Evolutionary conservation across 163 green algal species (phyloP).

Genomic region (Scenedesmus sp.): DNA sequence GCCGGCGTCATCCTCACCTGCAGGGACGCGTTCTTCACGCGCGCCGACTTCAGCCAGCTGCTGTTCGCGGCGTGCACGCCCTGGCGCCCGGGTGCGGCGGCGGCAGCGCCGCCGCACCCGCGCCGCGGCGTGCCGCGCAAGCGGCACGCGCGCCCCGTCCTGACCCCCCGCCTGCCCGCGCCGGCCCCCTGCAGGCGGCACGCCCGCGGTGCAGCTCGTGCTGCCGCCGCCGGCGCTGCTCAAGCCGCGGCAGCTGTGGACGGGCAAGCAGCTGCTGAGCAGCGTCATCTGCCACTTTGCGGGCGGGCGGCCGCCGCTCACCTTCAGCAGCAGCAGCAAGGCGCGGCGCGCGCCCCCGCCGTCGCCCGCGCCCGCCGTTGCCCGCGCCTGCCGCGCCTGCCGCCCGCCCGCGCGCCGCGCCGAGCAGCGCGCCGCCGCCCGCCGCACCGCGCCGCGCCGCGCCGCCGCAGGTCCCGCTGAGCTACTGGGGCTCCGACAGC

Average conservation of each 20-base stretch:
- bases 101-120: not conserved
- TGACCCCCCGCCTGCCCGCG: no score
- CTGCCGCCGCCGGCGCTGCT: constrained; percentile 81
- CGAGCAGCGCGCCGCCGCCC: no score
- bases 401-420: no score
- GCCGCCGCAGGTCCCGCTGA: constrained; percentile 56
- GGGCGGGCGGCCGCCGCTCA: constrained; percentile 81
- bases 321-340: constrained; percentile 77
- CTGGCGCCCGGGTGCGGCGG: constrained; percentile 42
- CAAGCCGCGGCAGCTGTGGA: constrained; percentile 92
- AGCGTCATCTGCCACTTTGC: constrained; percentile 81
- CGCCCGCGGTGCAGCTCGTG: constrained; percentile 34
- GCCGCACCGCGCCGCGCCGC: no score
- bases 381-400: no score
- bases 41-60: constrained; percentile 81
- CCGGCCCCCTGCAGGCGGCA: not conserved
- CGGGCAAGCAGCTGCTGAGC: constrained; percentile 92
- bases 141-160: no score
- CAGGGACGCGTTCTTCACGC: constrained; percentile 86
- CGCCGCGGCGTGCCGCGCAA: not conserved
- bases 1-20: constrained; percentile 33
- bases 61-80: constrained; percentile 66
- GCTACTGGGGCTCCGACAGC: constrained; percentile 80
- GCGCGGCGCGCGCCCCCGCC: constrained; percentile 7
- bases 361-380: no score